Percentiles rank a stretch among this genome's conserved stretches.
These are phyloP conservation scores for Panicum virgatum DNA, from an alignment of 202 grass and related monocot species.

Conservation along the genomic window DNA sequence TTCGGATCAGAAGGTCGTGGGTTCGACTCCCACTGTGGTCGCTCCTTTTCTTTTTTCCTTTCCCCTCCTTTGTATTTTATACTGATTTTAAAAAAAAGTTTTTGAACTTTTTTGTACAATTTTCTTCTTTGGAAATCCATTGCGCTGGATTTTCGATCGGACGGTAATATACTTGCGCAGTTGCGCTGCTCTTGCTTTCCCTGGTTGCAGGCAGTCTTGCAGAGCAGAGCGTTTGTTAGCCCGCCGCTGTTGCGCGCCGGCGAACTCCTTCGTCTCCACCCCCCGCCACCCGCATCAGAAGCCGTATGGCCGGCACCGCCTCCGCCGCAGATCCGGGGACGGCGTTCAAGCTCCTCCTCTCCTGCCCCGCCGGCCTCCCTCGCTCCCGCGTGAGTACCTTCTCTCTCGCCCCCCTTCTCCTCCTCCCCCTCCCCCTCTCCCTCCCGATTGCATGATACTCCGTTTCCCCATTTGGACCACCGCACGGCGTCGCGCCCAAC, in stretches of 20 bases:
- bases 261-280: too few relatives aligned
- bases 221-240: neutral
- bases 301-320: conserved; percentile 35
- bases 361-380: conserved; percentile 72
- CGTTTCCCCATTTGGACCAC: neutral
- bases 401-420: too few relatives aligned
- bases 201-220: neutral
- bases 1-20: conserved; percentile 99
- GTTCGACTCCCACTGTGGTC: conserved; percentile 34
- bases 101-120: too few relatives aligned
- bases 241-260: neutral
- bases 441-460: neutral
- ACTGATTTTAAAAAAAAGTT: too few relatives aligned
- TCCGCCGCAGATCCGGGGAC: conserved; percentile 42
- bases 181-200: neutral
- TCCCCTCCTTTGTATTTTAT: too few relatives aligned
- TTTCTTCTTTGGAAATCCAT: neutral
- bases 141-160: neutral
- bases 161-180: neutral
- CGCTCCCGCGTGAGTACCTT: conserved; percentile 64
- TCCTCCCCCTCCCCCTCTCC: neutral
- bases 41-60: too few relatives aligned
- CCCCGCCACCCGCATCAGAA: neutral
- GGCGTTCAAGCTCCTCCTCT: conserved; percentile 73
- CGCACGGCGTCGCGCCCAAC: neutral